Evolutionary conservation across 1,139 yeast genomes (phyloP).

Genomic region (Fermentozyma sake): DNA sequence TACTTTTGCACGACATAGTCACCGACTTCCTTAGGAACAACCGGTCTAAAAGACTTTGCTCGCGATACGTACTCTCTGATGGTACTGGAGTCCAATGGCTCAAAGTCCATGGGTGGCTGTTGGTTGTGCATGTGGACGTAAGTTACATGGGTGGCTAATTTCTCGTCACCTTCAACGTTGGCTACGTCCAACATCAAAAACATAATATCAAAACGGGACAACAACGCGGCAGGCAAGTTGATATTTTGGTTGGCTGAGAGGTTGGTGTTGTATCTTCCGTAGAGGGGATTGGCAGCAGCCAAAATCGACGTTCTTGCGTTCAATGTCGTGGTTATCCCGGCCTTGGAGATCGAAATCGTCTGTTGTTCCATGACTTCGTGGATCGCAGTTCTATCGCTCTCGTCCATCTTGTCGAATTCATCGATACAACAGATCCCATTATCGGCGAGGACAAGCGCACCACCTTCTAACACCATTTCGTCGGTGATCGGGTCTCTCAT

Average conservation of each 20-base stretch:
- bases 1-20: slow-evolving; percentile 85
- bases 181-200: slow-evolving; percentile 87
- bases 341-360: slow-evolving; percentile 94
- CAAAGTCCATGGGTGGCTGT: slow-evolving; percentile 75
- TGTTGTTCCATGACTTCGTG: slow-evolving; percentile 99
- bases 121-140: slow-evolving; percentile 90
- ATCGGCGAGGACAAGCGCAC: slow-evolving; percentile 95
- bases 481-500: slow-evolving; percentile 98
- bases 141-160: slow-evolving; percentile 89
- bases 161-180: slow-evolving; percentile 71
- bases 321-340: slow-evolving; percentile 94
- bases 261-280: slow-evolving; percentile 89
- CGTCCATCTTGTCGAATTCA: slow-evolving; percentile 99
- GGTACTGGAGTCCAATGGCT: slow-evolving; percentile 73
- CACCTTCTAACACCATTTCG: slow-evolving; percentile 98
- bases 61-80: slow-evolving; percentile 85
- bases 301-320: slow-evolving; percentile 94
- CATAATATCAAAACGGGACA: slow-evolving; percentile 91
- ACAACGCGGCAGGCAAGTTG: slow-evolving; percentile 92
- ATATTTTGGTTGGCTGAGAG: slow-evolving; percentile 93
- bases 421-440: slow-evolving; percentile 98
- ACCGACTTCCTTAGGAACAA: slow-evolving; percentile 80
- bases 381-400: slow-evolving; percentile 92
- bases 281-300: slow-evolving; percentile 97
- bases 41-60: slow-evolving; percentile 84